These are phyloP conservation scores for Sonneratia alba DNA, from an alignment of 345 rosid species.

Conservation along the genomic window DNA sequence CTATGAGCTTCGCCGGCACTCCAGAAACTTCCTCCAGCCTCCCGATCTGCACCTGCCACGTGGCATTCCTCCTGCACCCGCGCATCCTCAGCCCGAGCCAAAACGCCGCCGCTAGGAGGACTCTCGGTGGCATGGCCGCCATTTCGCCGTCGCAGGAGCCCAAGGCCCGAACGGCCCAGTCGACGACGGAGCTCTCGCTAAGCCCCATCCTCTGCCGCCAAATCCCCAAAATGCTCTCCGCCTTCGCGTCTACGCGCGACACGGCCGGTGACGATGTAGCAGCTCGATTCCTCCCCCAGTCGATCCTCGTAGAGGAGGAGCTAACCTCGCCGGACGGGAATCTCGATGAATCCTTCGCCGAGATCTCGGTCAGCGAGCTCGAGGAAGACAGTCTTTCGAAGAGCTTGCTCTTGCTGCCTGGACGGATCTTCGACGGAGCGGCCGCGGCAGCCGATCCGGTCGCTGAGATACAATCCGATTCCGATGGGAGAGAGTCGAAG, in stretches of 20 bases:
- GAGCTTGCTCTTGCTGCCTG: not conserved
- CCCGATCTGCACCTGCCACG: slow-evolving; percentile 24
- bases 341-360: slow-evolving; percentile 6
- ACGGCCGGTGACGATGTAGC: not conserved
- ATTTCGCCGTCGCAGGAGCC: slow-evolving; percentile 14
- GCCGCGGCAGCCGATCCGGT: slow-evolving; percentile 11
- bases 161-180: slow-evolving; percentile 19
- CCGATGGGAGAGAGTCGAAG: slow-evolving; percentile 12
- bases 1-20: slow-evolving; percentile 33
- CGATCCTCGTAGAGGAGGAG: not conserved
- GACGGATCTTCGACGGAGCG: slow-evolving; percentile 1
- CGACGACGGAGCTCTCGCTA: slow-evolving; percentile 9
- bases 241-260: slow-evolving; percentile 7
- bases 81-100: slow-evolving; percentile 27
- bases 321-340: not conserved
- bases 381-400: not conserved
- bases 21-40: slow-evolving; percentile 27
- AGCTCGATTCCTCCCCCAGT: not conserved
- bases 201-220: slow-evolving; percentile 33
- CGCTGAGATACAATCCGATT: slow-evolving; percentile 21
- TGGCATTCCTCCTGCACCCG: not conserved
- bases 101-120: slow-evolving; percentile 32
- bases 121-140: slow-evolving; percentile 19
- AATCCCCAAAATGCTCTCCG: slow-evolving; percentile 20
- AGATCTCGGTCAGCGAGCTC: slow-evolving; percentile 8